Base-by-base conservation (phyloP, 768 basidiomycete genomes). In the Exsudoporus frostii region DNA sequence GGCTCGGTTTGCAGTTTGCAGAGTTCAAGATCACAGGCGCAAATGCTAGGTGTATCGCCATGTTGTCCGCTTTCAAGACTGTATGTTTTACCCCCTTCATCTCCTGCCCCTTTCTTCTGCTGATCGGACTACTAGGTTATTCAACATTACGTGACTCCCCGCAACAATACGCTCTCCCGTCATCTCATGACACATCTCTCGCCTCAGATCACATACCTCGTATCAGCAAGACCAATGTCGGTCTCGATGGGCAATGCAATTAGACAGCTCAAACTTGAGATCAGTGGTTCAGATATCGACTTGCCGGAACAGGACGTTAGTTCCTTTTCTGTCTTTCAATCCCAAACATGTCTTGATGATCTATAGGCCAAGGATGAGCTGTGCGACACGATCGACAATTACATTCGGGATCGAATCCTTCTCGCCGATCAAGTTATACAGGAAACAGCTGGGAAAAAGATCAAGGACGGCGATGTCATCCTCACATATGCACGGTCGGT, bases 181-280 rank as follows among this genome's bases (percentile, higher is more conserved):
- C 92, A 97, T 75, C 80, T 97, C 42, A 90, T 92, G 82, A 90
- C 89, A 10, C 84, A 95, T 71, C 80, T 97, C 37, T 93, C 92
- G 4, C 91, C 92, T 20, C 94, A 97, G 78, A 96, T 97, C 60
- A 86, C 86, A 17, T 86, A 95, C 70, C 80, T 96, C 10, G 90
- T 93, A 8, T 81, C 86, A 37, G 90, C 92, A 19, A 80, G 94
- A 45, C 90, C 92, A 0, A 89, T 95, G 88, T 89, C 91, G 17
- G 85, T 92, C 20, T 90, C 92, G 24, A 93, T 95, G 90, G 92
- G 94, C 0, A 96, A 94, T 65, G 92, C 94, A 0, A 92, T 93
- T 61, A 82, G 94, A 54, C 89, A 95, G 69, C 77, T 99, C 61
- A 99, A 99, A 74, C 76, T 96, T 51, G 93, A 98, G 64, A 97